Evolutionary conservation across 371 early-diverging fungal species (phyloP).

Genomic region (Homolaphlyctis polyrhiza): DNA sequence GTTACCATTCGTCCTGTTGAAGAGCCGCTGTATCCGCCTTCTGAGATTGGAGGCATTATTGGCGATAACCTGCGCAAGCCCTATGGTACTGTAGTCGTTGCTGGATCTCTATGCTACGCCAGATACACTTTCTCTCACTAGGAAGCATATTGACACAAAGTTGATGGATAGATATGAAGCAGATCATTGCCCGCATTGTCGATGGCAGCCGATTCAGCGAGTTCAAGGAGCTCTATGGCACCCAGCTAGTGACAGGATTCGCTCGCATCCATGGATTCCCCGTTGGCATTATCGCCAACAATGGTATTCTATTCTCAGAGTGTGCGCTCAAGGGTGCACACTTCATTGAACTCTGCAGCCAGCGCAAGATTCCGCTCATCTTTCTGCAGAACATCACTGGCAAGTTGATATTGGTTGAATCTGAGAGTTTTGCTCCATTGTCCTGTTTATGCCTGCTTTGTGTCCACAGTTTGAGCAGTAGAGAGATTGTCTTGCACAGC

Average conservation of each 20-base stretch:
- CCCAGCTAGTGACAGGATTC: constrained; percentile 90
- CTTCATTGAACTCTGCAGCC: constrained; percentile 93
- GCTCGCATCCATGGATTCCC: constrained; percentile 90
- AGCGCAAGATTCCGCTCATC: constrained; percentile 88
- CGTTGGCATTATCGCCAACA: constrained; percentile 97
- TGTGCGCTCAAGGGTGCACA: constrained; percentile 96
- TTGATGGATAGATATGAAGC: constrained; percentile 87
- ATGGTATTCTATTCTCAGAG: constrained; percentile 95
- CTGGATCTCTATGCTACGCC: too few relatives aligned
- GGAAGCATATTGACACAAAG: too few relatives aligned
- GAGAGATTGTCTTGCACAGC: not conserved
- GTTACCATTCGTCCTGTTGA: constrained; percentile 41
- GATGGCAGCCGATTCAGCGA: constrained; percentile 92
- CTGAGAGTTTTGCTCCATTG: not conserved
- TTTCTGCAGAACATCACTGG: constrained; percentile 97
- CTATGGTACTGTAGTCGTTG: too few relatives aligned
- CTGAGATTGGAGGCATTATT: constrained; percentile 92
- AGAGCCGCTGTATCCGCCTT: constrained; percentile 79
- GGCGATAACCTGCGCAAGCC: constrained; percentile 87
- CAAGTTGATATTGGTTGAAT: too few relatives aligned
- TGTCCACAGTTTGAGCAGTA: not conserved
- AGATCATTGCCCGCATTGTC: constrained; percentile 94
- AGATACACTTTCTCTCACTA: too few relatives aligned
- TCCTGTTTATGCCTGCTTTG: not conserved
- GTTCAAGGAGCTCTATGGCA: constrained; percentile 94